These are phyloP conservation scores for Saturnispora halmiae DNA, from an alignment of 805 yeast genomes.

Conservation along the genomic window DNA sequence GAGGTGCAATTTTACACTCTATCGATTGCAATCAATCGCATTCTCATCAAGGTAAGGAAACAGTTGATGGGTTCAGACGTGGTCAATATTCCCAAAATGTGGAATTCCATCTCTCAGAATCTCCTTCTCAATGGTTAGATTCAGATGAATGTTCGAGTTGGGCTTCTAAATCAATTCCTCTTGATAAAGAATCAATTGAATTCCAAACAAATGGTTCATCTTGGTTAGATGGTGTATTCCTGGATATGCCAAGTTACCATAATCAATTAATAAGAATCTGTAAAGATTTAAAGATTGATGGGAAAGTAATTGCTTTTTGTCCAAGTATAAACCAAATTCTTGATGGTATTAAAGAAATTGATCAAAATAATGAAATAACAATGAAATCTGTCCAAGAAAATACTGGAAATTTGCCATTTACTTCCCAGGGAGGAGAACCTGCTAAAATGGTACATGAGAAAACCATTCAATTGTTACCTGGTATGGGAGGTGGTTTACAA, in stretches of 20 bases:
- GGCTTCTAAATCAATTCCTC: slow-evolving; percentile 16
- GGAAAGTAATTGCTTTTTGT: slow-evolving; percentile 37
- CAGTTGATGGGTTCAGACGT: slow-evolving; percentile 31
- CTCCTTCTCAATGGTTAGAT: slow-evolving; percentile 35
- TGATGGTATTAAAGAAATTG: slow-evolving; percentile 30
- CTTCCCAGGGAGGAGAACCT: slow-evolving; percentile 2
- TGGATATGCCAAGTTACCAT: slow-evolving; percentile 39
- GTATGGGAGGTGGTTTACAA: slow-evolving; percentile 43
- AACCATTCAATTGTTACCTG: slow-evolving; percentile 36
- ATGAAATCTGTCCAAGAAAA: slow-evolving; percentile 6
- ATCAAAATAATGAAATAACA: slow-evolving; percentile 13
- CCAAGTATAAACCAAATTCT: slow-evolving; percentile 43
- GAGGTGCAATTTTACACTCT: slow-evolving; percentile 40
- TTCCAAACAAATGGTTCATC: slow-evolving; percentile 21
- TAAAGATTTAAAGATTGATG: slow-evolving; percentile 30
- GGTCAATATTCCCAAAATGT: slow-evolving; percentile 39
- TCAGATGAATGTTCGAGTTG: slow-evolving; percentile 20
- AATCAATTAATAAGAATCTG: slow-evolving; percentile 29
- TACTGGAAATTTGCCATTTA: not conserved
- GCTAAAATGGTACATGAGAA: slow-evolving; percentile 18
- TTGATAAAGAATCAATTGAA: slow-evolving; percentile 5
- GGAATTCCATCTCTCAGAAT: slow-evolving; percentile 34
- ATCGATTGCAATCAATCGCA: slow-evolving; percentile 35
- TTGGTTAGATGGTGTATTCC: slow-evolving; percentile 35
- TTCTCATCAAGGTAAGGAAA: slow-evolving; percentile 33